Base-by-base conservation (phyloP, 2,329 filamentous ascomycete species). In the Samsoniella hepiali region DNA sequence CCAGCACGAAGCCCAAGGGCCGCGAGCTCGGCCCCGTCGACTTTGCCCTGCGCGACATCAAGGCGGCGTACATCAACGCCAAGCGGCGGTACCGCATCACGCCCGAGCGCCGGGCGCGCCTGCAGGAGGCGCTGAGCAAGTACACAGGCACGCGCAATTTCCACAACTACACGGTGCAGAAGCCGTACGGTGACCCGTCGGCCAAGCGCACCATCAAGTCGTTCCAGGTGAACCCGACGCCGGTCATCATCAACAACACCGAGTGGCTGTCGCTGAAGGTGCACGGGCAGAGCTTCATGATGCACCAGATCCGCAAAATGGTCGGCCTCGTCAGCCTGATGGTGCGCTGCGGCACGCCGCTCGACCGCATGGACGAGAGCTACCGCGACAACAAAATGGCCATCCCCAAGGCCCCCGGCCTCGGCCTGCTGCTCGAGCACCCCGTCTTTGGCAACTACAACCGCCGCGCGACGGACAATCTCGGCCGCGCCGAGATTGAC, bases 261-360 rank as follows among this genome's bases (percentile, higher is more conserved):
- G 91, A 99, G 79, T 99, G 95, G 95, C 82, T 99, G 5, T 95
- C 90, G 50, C 82, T 98, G 68, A 97, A 96, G 74, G 93, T 99
- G 31, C 95, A 99, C 76, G 95, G 95, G 0, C 95, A 99, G 77
- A 94, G 90, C 72, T 99, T 99, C 83, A 99, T 99, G 95, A 99
- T 99, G 95, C 95, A 99, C 77, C 95, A 99, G 79, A 99, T 99
- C 76, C 89, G 95, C 72, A 99, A 98, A 78, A 98, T 99, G 95
- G 91, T 99, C 17, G 92, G 91, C 63, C 93, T 99, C 89, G 91
- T 88, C 9, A 87, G 91, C 40, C 82, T 99, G 65, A 81, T 94
- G 6, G 89, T 96, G 7, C 88, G 95, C 44, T 96, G 91, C 74
- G 95, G 92, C 58, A 88, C 88, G n/a, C 82, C 90, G 4, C 81